Base-by-base conservation (phyloP, 345 rosid species). In the Acer campestre region DNA sequence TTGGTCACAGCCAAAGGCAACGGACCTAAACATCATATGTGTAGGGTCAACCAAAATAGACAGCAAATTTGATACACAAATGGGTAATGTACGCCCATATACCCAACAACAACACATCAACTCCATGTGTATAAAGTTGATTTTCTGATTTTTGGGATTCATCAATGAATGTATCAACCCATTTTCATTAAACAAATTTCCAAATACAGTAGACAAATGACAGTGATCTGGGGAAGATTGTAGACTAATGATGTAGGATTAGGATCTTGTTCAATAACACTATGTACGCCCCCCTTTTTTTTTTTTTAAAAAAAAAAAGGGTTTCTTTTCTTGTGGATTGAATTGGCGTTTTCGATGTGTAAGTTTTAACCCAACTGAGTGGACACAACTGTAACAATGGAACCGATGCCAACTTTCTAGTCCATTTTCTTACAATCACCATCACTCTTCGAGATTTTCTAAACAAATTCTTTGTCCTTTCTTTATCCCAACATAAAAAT, bases 121-220 rank as follows among this genome's bases (percentile, higher is more conserved):
- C 75, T 77, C 81, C 85, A 84, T 80, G 81, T 80, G 82, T 79
- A 76, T 71, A 75, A 77, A 83, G 85, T 77, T 79, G 81, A 58
- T 71, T 6, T 5, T 23, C 0, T 62, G 44, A 62, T 17, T 63
- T 42, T 62, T 48, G 46, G 69, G 16, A 46, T 73, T 61, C 70
- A 42, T 78, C 46, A 69, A 68, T 68, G 38, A 69, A 68, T 68
- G 38, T 4, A 35, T 4, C 6, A 35, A 35, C 6, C 38, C 38
- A 35, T 35, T 35, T 35, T 35, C 38, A 35, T 35, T 42, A 42
- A 42, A 42, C 9, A 42, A 42, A 42, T 42, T 42, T 42, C 59
- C 61, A 27, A 27, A 51, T 27, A 51, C 10, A 44, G 27, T 68
- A 27, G 59, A 63, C 29, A 56, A 29, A 23, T 35, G 38, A 35